Evolutionary conservation across 768 basidiomycete genomes (phyloP).

Genomic region (Peribolospora kevripleyi): DNA sequence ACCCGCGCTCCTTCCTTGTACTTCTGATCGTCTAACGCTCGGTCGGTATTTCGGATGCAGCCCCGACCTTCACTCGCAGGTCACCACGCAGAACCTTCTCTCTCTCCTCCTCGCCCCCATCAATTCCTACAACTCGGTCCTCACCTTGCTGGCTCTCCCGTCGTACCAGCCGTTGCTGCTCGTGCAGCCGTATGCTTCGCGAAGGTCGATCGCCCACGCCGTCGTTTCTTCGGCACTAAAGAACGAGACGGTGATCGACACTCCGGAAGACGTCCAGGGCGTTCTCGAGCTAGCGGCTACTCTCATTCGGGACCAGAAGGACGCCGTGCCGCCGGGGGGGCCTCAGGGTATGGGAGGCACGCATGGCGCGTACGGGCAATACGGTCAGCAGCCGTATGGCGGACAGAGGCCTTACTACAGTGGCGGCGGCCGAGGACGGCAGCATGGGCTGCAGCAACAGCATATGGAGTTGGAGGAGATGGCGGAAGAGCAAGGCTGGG

Average conservation of each 20-base stretch:
- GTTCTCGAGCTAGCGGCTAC: conserved; percentile 82
- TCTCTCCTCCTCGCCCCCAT: conserved; percentile 80
- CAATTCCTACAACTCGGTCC: conserved; percentile 82
- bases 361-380: conserved; percentile 1
- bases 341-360: not conserved
- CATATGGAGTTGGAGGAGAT: conserved; percentile 52
- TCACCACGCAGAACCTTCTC: conserved; percentile 73
- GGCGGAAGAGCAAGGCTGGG: conserved; percentile 97
- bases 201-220: conserved; percentile 79
- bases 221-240: conserved; percentile 83
- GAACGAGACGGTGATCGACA: conserved; percentile 86
- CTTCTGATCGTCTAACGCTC: not conserved
- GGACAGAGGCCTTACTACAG: not conserved
- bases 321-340: conserved; percentile 21
- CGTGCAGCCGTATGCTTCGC: conserved; percentile 67
- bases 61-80: conserved; percentile 63
- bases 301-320: conserved; percentile 48
- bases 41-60: conserved; percentile 21
- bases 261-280: conserved; percentile 79
- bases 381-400: not conserved
- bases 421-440: conserved; percentile 24
- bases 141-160: conserved; percentile 88
- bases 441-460: conserved; percentile 20
- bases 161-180: conserved; percentile 61
- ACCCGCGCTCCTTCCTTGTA: not conserved